Base-by-base conservation (phyloP, 176 grass and related monocot genomes). In the Zizania latifolia region DNA sequence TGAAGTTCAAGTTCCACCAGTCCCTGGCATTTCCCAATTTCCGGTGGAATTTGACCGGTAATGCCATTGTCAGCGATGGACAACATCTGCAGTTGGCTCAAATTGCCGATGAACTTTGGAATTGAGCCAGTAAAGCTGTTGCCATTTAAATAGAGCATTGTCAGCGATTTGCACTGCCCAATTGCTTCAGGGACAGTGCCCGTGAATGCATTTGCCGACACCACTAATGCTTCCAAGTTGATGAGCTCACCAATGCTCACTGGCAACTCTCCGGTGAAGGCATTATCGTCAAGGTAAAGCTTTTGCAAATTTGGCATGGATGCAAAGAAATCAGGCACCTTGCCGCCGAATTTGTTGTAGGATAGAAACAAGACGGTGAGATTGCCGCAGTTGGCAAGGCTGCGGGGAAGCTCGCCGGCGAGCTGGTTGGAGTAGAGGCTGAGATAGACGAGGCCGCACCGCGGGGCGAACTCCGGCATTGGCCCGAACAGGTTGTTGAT, bases 81-180 rank as follows among this genome's bases (percentile, higher is more conserved):
- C 43, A 87, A 48, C 17, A 2, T 3, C 64, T 87, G 70, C 40
- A 87, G 12, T n/a, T 3, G 15, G 23, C 57, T 63, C 58, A 87
- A 26, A 9, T 78, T 68, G 28, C 79, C 72, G 24, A 87, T 65
- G 8, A 44, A 78, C 4, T 1, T 28, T 11, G 79, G 85, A 30
- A 87, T 67, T 28, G 72, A 50, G 45, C 85, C 79, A 11, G 79
- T 78, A 58, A 87, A 75, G 11, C 31, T 11, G 62, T 87, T 87
- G 4, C 72, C 79, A 34, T 81, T 65, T 10, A 87, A 24, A 38
- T 68, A 78, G 40, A 87, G 79, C 43, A 22, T 24, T 40, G 68
- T 71, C 74, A 87, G 21, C 1, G 65, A 82, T 13, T 33, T 31
- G 48, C 65, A 82, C 39, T 14, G 58, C 14, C 79, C 85, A 32